Evolutionary conservation across 495 filamentous ascomycete species (phyloP).

Genomic region (Podospora sp.): DNA sequence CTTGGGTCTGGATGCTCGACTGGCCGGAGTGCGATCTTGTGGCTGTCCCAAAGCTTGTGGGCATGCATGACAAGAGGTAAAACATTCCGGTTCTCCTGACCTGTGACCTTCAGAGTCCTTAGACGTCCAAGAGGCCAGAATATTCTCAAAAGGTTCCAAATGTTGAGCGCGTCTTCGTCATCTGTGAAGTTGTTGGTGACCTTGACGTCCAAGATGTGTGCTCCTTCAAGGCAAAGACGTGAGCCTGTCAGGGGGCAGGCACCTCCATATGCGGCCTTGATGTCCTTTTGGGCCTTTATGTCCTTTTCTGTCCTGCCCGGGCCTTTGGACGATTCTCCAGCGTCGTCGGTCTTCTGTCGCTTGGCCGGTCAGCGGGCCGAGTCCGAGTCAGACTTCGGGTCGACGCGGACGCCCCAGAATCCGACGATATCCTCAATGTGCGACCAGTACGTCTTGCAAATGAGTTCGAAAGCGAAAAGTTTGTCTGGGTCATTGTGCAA

Average conservation of each 20-base stretch:
- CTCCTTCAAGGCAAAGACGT: conserved; percentile 10
- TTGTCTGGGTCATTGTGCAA: too few relatives aligned
- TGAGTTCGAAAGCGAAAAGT: too few relatives aligned
- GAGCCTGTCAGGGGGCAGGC: conserved; percentile 14
- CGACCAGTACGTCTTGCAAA: too few relatives aligned
- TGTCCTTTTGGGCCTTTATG: too few relatives aligned
- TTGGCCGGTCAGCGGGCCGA: too few relatives aligned
- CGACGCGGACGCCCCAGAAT: too few relatives aligned
- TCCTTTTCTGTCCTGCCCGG: too few relatives aligned
- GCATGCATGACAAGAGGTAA: conserved; percentile 9
- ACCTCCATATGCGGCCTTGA: too few relatives aligned
- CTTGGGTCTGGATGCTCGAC: conserved; percentile 7
- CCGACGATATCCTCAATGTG: too few relatives aligned
- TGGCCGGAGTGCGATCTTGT: conserved; percentile 15
- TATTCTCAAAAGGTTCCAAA: conserved; percentile 9
- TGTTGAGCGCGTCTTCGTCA: background rate
- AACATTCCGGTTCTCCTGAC: conserved; percentile 14
- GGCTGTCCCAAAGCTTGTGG: conserved; percentile 17
- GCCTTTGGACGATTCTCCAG: too few relatives aligned
- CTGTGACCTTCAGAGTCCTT: background rate
- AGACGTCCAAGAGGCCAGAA: conserved; percentile 15
- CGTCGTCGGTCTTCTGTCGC: too few relatives aligned
- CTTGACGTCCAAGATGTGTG: conserved; percentile 11
- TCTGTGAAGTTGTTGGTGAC: conserved; percentile 15
- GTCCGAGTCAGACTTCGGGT: too few relatives aligned